A percentile compares a stretch with the other conserved stretches of the same genome.
Conservation (phyloP, 2,329 filamentous ascomycete genomes). For the Didymella sp. region DNA sequence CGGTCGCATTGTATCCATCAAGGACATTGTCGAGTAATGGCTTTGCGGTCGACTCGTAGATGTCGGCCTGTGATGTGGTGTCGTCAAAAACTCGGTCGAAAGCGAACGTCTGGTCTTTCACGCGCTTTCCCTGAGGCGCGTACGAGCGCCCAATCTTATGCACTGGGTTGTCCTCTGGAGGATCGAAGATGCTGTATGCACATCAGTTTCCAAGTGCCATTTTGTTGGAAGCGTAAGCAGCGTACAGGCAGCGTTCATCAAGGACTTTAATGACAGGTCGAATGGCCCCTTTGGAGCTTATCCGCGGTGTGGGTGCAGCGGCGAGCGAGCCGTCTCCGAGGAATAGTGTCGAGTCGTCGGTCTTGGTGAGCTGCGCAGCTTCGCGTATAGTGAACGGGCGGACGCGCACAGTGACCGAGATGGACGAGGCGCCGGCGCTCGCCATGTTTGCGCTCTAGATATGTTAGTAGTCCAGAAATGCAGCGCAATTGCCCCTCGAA, state of each 20-base stretch:
- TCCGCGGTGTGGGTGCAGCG: slow-evolving; percentile 81
- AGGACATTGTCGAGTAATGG: slow-evolving; percentile 91
- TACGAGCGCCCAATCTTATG: slow-evolving; percentile 85
- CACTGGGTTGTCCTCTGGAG: slow-evolving; percentile 91
- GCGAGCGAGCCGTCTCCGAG: slow-evolving; percentile 96
- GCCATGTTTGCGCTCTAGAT: slow-evolving; percentile 40
- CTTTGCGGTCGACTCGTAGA: slow-evolving; percentile 93
- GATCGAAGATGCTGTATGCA: slow-evolving; percentile 82
- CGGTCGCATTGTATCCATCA: slow-evolving; percentile 97
- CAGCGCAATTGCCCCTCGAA: slow-evolving; percentile 24
- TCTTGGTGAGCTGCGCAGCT: slow-evolving; percentile 83
- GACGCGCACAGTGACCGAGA: slow-evolving; percentile 64
- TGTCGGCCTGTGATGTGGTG: slow-evolving; percentile 86
- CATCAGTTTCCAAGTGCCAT: slow-evolving; percentile 27
- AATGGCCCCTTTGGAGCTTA: slow-evolving; percentile 79
- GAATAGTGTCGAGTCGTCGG: slow-evolving; percentile 87
- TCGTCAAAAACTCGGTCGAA: slow-evolving; percentile 98
- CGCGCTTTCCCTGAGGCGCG: slow-evolving; percentile 75
- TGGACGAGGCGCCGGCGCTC: slow-evolving; percentile 57
- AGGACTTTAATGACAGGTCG: slow-evolving; percentile 94
- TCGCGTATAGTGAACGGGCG: slow-evolving; percentile 82
- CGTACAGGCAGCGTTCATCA: slow-evolving; percentile 94
- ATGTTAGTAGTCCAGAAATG: slow-evolving; percentile 18
- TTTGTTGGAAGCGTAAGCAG: neutral
- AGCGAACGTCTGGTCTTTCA: slow-evolving; percentile 96